A percentile compares a stretch with the other conserved stretches of the same genome.
Evolutionary conservation across 2,329 filamentous ascomycete species (phyloP).

Genomic region (Blumeriella jaapii): DNA sequence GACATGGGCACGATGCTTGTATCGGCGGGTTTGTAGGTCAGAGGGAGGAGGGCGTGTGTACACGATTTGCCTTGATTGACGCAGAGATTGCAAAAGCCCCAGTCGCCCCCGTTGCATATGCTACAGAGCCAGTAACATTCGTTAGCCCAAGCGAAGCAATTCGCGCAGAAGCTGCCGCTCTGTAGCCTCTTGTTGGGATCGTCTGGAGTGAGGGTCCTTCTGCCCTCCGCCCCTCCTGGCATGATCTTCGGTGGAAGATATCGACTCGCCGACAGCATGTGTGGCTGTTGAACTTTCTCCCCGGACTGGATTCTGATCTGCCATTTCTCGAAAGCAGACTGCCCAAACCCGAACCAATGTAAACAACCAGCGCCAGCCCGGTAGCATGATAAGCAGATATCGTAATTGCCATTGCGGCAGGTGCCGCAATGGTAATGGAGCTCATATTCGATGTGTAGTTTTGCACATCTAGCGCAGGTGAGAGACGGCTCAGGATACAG

Average conservation of each 20-base stretch:
- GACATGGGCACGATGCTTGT: constrained; percentile 29
- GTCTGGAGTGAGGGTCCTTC: constrained; percentile 49
- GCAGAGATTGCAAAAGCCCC: constrained; percentile 85
- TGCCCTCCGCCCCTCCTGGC: constrained; percentile 42
- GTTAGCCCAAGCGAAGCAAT: constrained; percentile 63
- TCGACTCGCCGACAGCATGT: constrained; percentile 46
- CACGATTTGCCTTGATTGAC: constrained; percentile 75
- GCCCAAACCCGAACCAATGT: constrained; percentile 82
- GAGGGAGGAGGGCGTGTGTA: constrained; percentile 67
- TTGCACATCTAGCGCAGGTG: constrained; percentile 59
- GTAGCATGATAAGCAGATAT: constrained; percentile 75
- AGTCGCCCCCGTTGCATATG: constrained; percentile 80
- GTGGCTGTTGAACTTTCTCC: constrained; percentile 35
- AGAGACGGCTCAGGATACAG: constrained; percentile 61
- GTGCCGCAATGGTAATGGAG: constrained; percentile 71
- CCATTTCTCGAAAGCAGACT: constrained; percentile 57
- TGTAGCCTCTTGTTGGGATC: constrained; percentile 59
- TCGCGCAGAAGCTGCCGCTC: constrained; percentile 73
- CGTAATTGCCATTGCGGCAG: constrained; percentile 62
- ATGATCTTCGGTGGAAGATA: constrained; percentile 39
- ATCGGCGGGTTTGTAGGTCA: constrained; percentile 46
- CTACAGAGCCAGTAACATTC: constrained; percentile 86
- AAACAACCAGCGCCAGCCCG: constrained; percentile 64
- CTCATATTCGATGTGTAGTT: constrained; percentile 67
- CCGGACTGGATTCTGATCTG: constrained; percentile 36